phyloP scores from a whole-genome alignment of 2,329 filamentous ascomycete genomes.

The Cladosporium halotolerans region DNA sequence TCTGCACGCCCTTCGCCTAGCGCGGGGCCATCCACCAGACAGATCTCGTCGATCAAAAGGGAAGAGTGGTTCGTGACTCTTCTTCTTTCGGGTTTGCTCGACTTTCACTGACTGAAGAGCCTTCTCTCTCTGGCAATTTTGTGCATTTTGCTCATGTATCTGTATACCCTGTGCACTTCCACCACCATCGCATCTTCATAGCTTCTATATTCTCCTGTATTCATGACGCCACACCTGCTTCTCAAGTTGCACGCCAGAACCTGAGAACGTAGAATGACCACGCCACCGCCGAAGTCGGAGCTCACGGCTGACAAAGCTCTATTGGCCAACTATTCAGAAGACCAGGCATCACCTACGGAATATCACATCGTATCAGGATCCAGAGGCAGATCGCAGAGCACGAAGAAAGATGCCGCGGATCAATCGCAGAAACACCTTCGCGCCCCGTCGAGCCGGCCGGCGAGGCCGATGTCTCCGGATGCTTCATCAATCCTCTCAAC shows the following conservation, averaged over 20 bases:
- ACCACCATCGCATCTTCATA: background rate
- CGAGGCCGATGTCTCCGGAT: conserved; percentile 38
- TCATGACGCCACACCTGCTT: background rate
- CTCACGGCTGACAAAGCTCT: background rate
- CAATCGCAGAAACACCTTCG: background rate
- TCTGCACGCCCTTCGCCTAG: conserved; percentile 5
- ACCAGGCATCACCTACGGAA: background rate
- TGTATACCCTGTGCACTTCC: background rate
- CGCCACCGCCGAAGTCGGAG: background rate
- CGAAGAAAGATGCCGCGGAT: background rate
- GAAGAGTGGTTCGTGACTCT: background rate
- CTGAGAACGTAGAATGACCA: background rate
- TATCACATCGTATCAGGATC: background rate
- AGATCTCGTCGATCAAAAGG: background rate
- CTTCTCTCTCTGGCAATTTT: background rate
- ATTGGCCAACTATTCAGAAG: background rate
- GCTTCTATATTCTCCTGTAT: background rate
- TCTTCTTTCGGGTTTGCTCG: background rate
- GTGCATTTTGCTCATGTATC: background rate
- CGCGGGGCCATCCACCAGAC: conserved; percentile 2
- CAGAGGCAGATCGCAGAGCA: background rate
- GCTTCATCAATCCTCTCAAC: conserved; percentile 35
- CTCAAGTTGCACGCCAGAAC: background rate
- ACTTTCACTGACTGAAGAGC: background rate
- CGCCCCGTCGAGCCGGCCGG: conserved; percentile 22